Base-by-base conservation (phyloP, 2,329 filamentous ascomycete genomes). In the Alternaria hordeiaustralica region DNA sequence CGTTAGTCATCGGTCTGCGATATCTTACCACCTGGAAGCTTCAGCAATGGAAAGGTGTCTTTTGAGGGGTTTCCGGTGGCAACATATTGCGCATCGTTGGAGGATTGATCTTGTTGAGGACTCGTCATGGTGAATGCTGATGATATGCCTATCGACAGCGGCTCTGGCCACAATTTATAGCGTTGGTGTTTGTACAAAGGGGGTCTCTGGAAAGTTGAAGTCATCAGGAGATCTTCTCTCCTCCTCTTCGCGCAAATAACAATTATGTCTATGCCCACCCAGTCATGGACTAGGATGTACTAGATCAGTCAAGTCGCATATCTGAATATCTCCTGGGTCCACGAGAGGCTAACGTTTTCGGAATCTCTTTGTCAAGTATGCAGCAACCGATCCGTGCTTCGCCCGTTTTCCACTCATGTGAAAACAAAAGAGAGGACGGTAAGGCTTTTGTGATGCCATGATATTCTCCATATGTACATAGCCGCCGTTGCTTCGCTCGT, bases 381-480 rank as follows among this genome's bases (percentile, higher is more conserved):
- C 15, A 10, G 33, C 33, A n/a, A n/a, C 3, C 2, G 4, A 9
- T 13, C 6, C 33, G 7, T 9, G 33, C 33, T 36, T 9, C 6
- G 6, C 33, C 4, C 6, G 7, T 1, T 36, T n/a, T 36, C 1
- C 9, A 8, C 3, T 41, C 36, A 41, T 18, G 0, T 41, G 9
- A 0, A 18, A 41, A 15, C 5, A 15, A 41, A 1, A 18, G 36
- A 41, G 2, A 3, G 4, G 2, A 2, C 3, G 23, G 23, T 44
- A 41, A 6, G 25, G 12, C 23, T 7, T 26, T 9, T 9, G n/a
- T 23, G 21, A 57, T 57, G 44, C 51, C 20, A 57, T 61, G 25
- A 36, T 30, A 50, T 63, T 60, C 36, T 47, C 56, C 51, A 62
- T 63, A 69, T 67, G 63, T 72, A 71, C 64, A 67, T 61, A 47